Percentiles rank a stretch among this genome's conserved stretches.
Conservation (phyloP, 1,139 yeast species). For the Debaryomyces singareniensis region DNA sequence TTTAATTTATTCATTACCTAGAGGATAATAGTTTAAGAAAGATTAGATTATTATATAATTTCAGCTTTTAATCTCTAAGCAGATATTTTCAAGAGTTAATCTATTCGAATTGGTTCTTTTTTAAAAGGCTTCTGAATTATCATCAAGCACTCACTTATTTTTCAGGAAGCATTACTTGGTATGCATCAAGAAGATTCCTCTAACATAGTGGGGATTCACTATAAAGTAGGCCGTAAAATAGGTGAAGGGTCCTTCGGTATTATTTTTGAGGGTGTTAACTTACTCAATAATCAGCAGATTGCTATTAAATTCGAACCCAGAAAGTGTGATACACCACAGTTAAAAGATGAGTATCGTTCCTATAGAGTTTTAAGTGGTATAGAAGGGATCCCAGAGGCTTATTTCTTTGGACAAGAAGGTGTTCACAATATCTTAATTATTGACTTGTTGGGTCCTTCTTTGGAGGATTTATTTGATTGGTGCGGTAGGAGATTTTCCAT, state of each 20-base stretch:
- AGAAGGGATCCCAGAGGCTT: conserved; percentile 66
- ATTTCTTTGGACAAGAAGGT: conserved; percentile 78
- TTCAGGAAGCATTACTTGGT: conserved; percentile 1
- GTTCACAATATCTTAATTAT: conserved; percentile 69
- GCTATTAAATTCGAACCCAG: conserved; percentile 76
- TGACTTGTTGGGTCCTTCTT: conserved; percentile 68
- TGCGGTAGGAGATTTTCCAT: conserved; percentile 66
- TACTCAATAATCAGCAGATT: conserved; percentile 71
- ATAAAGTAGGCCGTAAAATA: conserved; percentile 91
- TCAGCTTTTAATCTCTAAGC: too few species aligned
- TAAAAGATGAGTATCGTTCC: conserved; percentile 71
- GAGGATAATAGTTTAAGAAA: too few species aligned
- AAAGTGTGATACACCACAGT: conserved; percentile 75
- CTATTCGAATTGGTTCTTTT: too few species aligned
- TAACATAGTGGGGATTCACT: conserved; percentile 62
- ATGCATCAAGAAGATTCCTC: conserved; percentile 30
- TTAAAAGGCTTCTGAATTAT: too few species aligned
- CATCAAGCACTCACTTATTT: too few species aligned
- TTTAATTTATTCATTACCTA: too few species aligned
- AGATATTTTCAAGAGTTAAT: too few species aligned
- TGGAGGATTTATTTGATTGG: conserved; percentile 79
- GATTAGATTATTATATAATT: too few species aligned
- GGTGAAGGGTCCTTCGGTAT: conserved; percentile 99
- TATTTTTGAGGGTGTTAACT: conserved; percentile 88
- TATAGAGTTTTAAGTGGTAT: conserved; percentile 59